Evolutionary conservation across 768 basidiomycete species (phyloP).

Genomic region (Lyophyllum decastes): DNA sequence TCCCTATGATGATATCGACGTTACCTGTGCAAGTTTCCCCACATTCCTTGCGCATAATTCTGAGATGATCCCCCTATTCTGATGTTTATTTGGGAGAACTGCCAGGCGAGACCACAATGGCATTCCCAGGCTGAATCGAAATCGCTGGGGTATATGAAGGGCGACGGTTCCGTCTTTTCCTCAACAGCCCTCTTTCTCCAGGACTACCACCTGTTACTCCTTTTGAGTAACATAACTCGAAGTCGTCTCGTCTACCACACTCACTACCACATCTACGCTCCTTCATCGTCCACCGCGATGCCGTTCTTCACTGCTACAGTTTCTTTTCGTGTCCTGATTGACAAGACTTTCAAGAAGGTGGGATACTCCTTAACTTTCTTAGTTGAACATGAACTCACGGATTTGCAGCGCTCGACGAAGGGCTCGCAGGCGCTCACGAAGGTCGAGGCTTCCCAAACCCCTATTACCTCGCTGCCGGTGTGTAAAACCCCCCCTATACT

Average conservation of each 20-base stretch:
- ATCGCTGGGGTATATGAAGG: background rate
- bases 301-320: background rate
- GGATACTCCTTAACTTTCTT: background rate
- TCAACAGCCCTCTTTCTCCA: background rate
- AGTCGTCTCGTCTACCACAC: background rate
- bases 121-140: slow-evolving; percentile 2
- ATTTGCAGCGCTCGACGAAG: background rate
- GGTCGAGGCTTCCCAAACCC: too few species aligned
- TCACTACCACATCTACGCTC: background rate
- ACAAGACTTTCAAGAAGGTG: background rate
- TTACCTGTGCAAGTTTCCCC: too few species aligned
- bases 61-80: background rate
- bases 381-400: background rate
- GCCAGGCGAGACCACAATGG: background rate
- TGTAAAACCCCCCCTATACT: background rate
- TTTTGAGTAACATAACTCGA: too few species aligned
- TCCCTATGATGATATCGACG: too few species aligned
- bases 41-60: background rate
- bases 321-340: background rate
- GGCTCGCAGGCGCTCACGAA: background rate
- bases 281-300: background rate
- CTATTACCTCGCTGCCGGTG: background rate
- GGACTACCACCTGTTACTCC: background rate
- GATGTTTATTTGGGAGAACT: too few species aligned
- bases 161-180: background rate